These are phyloP conservation scores for Pezicula neosporulosa DNA, from an alignment of 2,329 filamentous ascomycete species.

Conservation along the genomic window DNA sequence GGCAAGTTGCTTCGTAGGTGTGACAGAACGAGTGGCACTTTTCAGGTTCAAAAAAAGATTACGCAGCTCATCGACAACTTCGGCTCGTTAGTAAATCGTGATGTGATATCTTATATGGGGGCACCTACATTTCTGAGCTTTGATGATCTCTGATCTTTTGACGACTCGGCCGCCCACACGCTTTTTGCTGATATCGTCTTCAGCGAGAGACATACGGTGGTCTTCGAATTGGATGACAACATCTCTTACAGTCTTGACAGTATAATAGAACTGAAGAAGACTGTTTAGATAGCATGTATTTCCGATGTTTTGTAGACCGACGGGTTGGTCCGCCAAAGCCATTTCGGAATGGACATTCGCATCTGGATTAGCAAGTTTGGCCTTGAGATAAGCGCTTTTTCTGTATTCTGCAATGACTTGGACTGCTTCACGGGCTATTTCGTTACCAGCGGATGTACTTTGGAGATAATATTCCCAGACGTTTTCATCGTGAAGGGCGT, in stretches of 20 bases:
- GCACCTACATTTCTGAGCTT: conserved; percentile 71
- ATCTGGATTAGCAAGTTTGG: conserved; percentile 29
- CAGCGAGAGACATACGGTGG: conserved; percentile 64
- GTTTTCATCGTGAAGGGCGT: conserved; percentile 20
- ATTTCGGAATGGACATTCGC: conserved; percentile 22
- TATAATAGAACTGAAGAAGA: conserved; percentile 92
- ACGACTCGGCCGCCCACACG: conserved; percentile 73
- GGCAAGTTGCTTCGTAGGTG: conserved; percentile 73
- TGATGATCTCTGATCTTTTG: conserved; percentile 51
- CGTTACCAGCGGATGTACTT: conserved; percentile 23
- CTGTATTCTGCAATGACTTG: conserved; percentile 27
- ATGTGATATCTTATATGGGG: neutral
- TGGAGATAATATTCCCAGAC: conserved; percentile 16
- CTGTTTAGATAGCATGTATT: conserved; percentile 99
- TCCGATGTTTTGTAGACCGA: conserved; percentile 88
- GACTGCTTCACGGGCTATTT: conserved; percentile 27
- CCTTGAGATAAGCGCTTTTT: conserved; percentile 26
- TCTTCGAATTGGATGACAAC: conserved; percentile 75
- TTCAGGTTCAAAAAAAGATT: conserved; percentile 70
- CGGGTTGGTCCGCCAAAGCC: conserved; percentile 58
- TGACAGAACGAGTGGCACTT: conserved; percentile 58
- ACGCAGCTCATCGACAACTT: conserved; percentile 73
- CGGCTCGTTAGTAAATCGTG: conserved; percentile 9
- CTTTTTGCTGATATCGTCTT: conserved; percentile 60
- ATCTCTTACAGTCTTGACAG: conserved; percentile 75